phyloP scores from a whole-genome alignment of 805 yeast genomes.

The Kodamaea leandrae region DNA sequence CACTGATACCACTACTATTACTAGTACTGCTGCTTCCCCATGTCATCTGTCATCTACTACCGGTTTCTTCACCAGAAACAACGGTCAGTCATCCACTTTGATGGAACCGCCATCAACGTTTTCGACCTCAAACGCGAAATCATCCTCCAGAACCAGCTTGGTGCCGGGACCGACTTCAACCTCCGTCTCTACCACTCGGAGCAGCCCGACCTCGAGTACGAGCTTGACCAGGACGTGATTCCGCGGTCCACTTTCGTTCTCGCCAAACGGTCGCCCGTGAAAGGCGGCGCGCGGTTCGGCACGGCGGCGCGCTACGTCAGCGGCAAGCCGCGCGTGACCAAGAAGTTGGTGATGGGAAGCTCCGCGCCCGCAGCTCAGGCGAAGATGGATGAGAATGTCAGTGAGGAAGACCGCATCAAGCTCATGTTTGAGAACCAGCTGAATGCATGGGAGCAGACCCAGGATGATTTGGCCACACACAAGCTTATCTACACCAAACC shows the following conservation, averaged over 20 bases:
- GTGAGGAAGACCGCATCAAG: constrained; percentile 86
- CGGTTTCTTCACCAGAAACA: constrained; percentile 80
- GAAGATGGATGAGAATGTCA: constrained; percentile 41
- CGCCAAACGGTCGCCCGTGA: constrained; percentile 75
- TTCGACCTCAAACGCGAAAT: constrained; percentile 93
- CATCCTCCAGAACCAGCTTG: constrained; percentile 73
- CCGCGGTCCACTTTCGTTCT: constrained; percentile 84
- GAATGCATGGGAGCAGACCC: constrained; percentile 93
- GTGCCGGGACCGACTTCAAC: constrained; percentile 83
- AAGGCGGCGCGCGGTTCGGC: constrained; percentile 16
- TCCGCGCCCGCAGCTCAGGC: constrained; percentile 18
- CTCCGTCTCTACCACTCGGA: constrained; percentile 59
- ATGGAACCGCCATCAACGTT: constrained; percentile 94
- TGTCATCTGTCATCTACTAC: constrained; percentile 89
- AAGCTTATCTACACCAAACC: constrained; percentile 66
- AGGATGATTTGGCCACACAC: constrained; percentile 83
- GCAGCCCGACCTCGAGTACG: constrained; percentile 64
- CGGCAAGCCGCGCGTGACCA: constrained; percentile 59
- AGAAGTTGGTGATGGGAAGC: constrained; percentile 35
- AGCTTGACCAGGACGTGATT: constrained; percentile 86
- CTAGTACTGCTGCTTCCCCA: constrained; percentile 21
- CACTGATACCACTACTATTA: too few relatives aligned
- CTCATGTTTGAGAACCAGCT: constrained; percentile 92
- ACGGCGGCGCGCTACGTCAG: constrained; percentile 70
- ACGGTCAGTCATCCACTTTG: constrained; percentile 77